Percentiles rank a stretch among this genome's conserved stretches.
These are phyloP conservation scores for Dactylella cylindrospora DNA, from an alignment of 2,329 filamentous ascomycete genomes.

Conservation along the genomic window DNA sequence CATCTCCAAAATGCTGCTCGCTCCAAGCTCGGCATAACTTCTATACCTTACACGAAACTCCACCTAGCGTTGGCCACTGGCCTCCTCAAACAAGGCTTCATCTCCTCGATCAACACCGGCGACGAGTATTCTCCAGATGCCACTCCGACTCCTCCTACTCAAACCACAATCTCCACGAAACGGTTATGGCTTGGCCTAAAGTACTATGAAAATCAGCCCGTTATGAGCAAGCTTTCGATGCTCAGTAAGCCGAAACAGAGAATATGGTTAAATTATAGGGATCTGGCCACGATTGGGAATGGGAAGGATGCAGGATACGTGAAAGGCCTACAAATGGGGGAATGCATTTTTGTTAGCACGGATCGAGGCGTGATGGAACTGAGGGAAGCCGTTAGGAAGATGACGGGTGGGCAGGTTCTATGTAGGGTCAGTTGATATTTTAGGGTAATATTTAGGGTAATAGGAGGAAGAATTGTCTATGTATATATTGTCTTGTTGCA, in stretches of 20 bases:
- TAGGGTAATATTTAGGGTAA: too few relatives aligned
- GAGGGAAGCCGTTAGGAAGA: conserved; percentile 77
- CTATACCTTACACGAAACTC: conserved; percentile 75
- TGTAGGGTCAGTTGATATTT: conserved; percentile 65
- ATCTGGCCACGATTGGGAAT: conserved; percentile 66
- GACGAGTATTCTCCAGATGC: conserved; percentile 60
- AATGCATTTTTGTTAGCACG: conserved; percentile 78
- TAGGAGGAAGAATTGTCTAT: not conserved
- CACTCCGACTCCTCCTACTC: conserved; percentile 63
- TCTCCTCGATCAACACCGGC: conserved; percentile 72
- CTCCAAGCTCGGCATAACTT: conserved; percentile 81
- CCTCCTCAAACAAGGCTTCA: conserved; percentile 78
- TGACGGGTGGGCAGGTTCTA: conserved; percentile 75
- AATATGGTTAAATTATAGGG: conserved; percentile 65
- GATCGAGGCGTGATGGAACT: conserved; percentile 76
- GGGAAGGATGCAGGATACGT: conserved; percentile 69
- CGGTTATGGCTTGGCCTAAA: conserved; percentile 87
- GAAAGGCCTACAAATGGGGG: conserved; percentile 74
- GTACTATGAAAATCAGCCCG: conserved; percentile 81
- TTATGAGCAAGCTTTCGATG: conserved; percentile 66
- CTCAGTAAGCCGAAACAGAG: conserved; percentile 74
- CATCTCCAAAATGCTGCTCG: conserved; percentile 87
- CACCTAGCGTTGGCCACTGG: conserved; percentile 75
- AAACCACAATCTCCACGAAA: conserved; percentile 70
- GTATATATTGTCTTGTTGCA: not conserved